Evolutionary conservation across 495 filamentous ascomycete species (phyloP), one percentile per base, ranked within the genome.

Genomic region (Chaetomidium leptoderma): DNA sequence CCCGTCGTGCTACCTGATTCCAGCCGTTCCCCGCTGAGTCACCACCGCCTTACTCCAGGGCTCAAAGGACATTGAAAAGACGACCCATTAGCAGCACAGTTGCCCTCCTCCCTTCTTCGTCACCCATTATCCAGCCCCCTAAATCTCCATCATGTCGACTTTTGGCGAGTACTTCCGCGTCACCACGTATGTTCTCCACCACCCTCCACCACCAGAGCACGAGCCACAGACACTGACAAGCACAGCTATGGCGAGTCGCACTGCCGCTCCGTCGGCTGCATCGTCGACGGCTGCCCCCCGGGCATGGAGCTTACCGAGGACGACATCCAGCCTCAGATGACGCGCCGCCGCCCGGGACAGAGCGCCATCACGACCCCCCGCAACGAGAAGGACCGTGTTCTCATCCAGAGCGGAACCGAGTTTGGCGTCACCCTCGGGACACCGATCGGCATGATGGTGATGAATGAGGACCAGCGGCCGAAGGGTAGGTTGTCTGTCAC

Each of bases 321-420:
- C 57, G 91, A 96, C 69, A 93, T 98, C 67, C 93, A 98, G 74
- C 89, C 90, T 40, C 93, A 97, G 73, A 86, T 98, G 83, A 95
- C 87, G 29, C 86, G 95, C 57, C 80, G 93, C 57, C 82, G 93
- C 40, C 93, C 93, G 11, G 93, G 93, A 39, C 95, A 98, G 72
- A 90, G 84, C 65, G 86, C 83, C 42, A 83, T 98, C 63, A 92
- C 91, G 5, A 98, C 93, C 29, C 93, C 95, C 35, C 84, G 93
- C 36, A 82, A 97, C 67, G 93, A 98, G 73, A 92, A 92, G 69
- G 93, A 98, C 73, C 72, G 80, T 29, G 92, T 97, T 3, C 78
- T 89, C 64, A 97, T 98, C 68, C 91, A 97, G 68, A 95, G 90
- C 3, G 93, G 93, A 45, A 95, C 90, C 3, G 95, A 97, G 69